Evolutionary conservation across 1,284 basidiomycete species (phyloP).

Genomic region (Cystobasidium slooffiae): DNA sequence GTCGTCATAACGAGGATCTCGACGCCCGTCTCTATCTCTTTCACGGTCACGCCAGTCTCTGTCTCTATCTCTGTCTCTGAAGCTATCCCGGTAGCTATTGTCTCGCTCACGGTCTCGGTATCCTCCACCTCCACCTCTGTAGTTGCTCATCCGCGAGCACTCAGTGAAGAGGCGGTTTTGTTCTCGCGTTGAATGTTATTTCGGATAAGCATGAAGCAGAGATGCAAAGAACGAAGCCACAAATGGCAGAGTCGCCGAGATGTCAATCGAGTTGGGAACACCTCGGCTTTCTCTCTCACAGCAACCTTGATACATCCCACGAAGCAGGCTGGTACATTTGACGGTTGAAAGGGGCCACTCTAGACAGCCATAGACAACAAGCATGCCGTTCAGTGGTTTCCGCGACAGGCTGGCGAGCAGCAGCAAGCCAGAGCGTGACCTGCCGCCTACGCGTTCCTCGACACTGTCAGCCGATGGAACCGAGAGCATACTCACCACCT

Average conservation of each 20-base stretch:
- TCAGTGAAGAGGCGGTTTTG: conserved; percentile 4
- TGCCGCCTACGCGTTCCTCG: neutral
- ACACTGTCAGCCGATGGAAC: neutral
- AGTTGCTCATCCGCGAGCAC: conserved; percentile 22
- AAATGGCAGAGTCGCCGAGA: neutral
- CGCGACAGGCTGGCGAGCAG: conserved; percentile 19
- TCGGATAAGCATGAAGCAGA: neutral
- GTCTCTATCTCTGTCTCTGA: conserved; percentile 29
- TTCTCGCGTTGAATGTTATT: neutral
- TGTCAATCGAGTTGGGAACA: too few species aligned
- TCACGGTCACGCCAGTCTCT: conserved; percentile 35
- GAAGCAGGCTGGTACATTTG: neutral
- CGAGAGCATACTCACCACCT: neutral
- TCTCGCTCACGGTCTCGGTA: conserved; percentile 26
- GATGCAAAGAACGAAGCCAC: neutral
- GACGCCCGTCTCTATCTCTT: conserved; percentile 25
- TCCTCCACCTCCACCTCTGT: conserved; percentile 12
- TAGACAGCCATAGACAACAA: neutral
- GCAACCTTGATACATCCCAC: too few species aligned
- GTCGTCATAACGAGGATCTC: conserved; percentile 22
- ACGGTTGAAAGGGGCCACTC: neutral
- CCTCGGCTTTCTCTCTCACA: too few species aligned
- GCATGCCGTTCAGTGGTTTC: conserved; percentile 13
- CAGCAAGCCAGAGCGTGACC: conserved; percentile 4
- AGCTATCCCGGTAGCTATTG: conserved; percentile 11